Evolutionary conservation across 1,284 basidiomycete species (phyloP).

Genomic region (Trichosporon inkin): DNA sequence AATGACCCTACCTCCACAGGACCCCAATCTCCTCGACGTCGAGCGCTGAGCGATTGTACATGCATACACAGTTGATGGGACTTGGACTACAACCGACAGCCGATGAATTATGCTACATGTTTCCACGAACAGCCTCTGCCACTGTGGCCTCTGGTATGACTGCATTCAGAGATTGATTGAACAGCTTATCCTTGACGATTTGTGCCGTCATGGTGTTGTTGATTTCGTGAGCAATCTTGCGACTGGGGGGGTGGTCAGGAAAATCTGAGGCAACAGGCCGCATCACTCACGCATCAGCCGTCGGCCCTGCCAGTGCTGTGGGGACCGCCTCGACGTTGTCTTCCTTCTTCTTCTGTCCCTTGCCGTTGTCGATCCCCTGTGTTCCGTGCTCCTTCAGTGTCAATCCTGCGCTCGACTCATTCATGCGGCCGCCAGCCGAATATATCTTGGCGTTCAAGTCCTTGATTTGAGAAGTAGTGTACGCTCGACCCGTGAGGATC

Average conservation of each 20-base stretch:
- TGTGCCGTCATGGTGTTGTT: constrained; percentile 87
- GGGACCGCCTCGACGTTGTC: constrained; percentile 41
- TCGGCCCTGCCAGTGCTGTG: constrained; percentile 66
- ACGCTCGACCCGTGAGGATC: constrained; percentile 87
- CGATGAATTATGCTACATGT: neutral
- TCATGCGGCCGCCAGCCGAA: constrained; percentile 29
- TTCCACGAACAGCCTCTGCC: neutral
- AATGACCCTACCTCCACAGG: neutral
- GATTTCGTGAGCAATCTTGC: constrained; percentile 72
- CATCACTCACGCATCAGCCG: constrained; percentile 68
- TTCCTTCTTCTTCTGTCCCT: constrained; percentile 51
- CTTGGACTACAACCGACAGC: neutral
- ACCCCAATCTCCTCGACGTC: neutral
- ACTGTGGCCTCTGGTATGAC: neutral
- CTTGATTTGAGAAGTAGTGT: constrained; percentile 78
- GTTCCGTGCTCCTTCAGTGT: constrained; percentile 42
- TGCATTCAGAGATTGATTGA: constrained; percentile 32
- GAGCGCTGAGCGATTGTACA: neutral
- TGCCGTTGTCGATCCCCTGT: constrained; percentile 38
- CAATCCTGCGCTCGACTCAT: constrained; percentile 22
- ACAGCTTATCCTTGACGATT: constrained; percentile 68
- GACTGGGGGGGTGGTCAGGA: constrained; percentile 10
- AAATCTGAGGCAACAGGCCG: neutral
- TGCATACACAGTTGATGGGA: neutral
- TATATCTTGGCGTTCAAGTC: constrained; percentile 82